Conservation (phyloP, 2,329 filamentous ascomycete genomes). For the Penicillium thymicola region DNA sequence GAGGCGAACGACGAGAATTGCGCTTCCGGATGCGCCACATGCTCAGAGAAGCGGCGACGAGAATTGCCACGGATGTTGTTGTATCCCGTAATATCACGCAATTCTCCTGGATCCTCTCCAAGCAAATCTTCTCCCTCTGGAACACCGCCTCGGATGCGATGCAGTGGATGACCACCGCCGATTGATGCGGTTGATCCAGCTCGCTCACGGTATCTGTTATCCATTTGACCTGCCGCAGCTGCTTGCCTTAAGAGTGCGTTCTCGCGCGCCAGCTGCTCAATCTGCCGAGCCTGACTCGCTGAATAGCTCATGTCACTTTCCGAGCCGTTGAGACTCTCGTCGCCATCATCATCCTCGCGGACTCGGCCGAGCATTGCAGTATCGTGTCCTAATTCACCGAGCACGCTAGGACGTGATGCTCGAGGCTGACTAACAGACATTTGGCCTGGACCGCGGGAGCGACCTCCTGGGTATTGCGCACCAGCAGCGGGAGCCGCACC, state of each 20-base stretch:
- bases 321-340: constrained; percentile 39
- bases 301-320: constrained; percentile 39
- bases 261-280: constrained; percentile 47
- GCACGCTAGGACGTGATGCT: constrained; percentile 60
- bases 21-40: constrained; percentile 41
- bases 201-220: constrained; percentile 40
- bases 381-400: constrained; percentile 48
- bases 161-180: constrained; percentile 32
- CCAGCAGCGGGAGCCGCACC: constrained; percentile 21
- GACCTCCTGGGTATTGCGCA: constrained; percentile 27
- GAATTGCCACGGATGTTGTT: constrained; percentile 37
- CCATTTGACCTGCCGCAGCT: constrained; percentile 41
- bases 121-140: constrained; percentile 47
- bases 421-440: constrained; percentile 73
- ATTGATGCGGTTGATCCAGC: constrained; percentile 41
- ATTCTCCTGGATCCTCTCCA: constrained; percentile 45
- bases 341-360: constrained; percentile 49
- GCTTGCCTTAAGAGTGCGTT: constrained; percentile 48
- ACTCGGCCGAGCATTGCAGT: constrained; percentile 46
- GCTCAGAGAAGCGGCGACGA: constrained; percentile 46
- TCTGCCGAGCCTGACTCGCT: constrained; percentile 43
- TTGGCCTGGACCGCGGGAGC: constrained; percentile 43
- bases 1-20: constrained; percentile 38
- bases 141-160: constrained; percentile 42
- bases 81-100: constrained; percentile 40